These are phyloP conservation scores for Boletellus ananiceps DNA, from an alignment of 768 basidiomycete genomes.

Conservation along the genomic window DNA sequence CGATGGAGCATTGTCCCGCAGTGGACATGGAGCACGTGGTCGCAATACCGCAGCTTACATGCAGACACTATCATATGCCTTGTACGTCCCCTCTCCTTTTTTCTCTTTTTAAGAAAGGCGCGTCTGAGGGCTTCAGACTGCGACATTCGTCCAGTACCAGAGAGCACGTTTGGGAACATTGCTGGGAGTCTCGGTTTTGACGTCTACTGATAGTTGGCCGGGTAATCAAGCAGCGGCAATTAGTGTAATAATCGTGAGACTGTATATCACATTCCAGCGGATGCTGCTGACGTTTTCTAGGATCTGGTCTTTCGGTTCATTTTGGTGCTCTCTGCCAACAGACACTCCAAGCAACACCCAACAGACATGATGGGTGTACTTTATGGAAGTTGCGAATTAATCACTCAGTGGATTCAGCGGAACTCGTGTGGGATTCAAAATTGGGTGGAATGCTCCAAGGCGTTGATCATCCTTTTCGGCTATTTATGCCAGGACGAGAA, in stretches of 20 bases:
- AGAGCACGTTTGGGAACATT: neutral
- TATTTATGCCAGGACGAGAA: constrained; percentile 20
- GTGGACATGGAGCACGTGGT: constrained; percentile 67
- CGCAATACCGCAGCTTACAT: constrained; percentile 46
- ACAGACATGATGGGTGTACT: constrained; percentile 16
- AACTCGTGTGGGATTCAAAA: constrained; percentile 24
- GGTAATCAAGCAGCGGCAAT: constrained; percentile 11
- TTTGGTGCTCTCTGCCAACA: constrained; percentile 12
- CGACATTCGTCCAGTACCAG: constrained; percentile 49
- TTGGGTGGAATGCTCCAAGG: constrained; percentile 29
- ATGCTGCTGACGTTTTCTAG: constrained; percentile 12
- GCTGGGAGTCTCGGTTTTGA: constrained; percentile 2
- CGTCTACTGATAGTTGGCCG: neutral
- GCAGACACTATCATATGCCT: constrained; percentile 46
- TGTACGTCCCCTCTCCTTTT: constrained; percentile 33
- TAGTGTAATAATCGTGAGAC: constrained; percentile 28
- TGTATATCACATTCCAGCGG: neutral
- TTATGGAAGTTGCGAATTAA: constrained; percentile 14
- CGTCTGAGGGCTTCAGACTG: constrained; percentile 37
- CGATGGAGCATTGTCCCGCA: constrained; percentile 52
- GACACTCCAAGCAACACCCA: constrained; percentile 14
- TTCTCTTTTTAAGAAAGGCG: neutral
- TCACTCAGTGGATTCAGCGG: constrained; percentile 22
- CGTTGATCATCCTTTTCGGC: constrained; percentile 25
- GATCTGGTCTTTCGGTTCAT: constrained; percentile 22